phyloP scores from a whole-genome alignment of 805 yeast species.

The Barnettozyma botsteinii region DNA sequence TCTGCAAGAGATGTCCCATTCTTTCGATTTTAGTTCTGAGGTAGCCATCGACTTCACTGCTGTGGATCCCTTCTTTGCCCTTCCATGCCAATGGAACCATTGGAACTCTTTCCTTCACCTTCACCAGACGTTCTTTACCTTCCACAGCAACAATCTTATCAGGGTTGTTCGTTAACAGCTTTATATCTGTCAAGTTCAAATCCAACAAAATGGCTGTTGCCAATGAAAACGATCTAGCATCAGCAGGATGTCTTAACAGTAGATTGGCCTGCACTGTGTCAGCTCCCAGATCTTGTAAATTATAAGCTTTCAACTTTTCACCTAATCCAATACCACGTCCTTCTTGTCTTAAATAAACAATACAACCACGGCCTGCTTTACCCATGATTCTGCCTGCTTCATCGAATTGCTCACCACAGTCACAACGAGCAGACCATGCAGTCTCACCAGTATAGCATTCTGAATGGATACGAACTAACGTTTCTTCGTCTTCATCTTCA shows the following conservation, averaged over 20 bases:
- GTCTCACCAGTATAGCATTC: conserved; percentile 99
- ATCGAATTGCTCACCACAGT: conserved; percentile 98
- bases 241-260: conserved; percentile 93
- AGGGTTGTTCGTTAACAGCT: conserved; percentile 89
- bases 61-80: conserved; percentile 49
- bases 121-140: conserved; percentile 68
- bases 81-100: conserved; percentile 96
- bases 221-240: conserved; percentile 86
- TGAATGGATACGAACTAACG: conserved; percentile 84
- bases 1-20: conserved; percentile 88
- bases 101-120: conserved; percentile 85
- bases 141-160: conserved; percentile 94
- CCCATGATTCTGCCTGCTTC: conserved; percentile 97
- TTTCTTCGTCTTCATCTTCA: conserved; percentile 33
- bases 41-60: conserved; percentile 88
- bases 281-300: conserved; percentile 95
- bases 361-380: conserved; percentile 80
- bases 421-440: conserved; percentile 98
- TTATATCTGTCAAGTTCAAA: conserved; percentile 64
- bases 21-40: conserved; percentile 89
- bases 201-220: conserved; percentile 92
- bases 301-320: conserved; percentile 94
- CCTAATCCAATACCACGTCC: conserved; percentile 99
- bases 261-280: conserved; percentile 97
- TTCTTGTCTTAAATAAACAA: conserved; percentile 93